Conservation (phyloP, 441 rosid species). For the Arabidopsis hybrid region DNA sequence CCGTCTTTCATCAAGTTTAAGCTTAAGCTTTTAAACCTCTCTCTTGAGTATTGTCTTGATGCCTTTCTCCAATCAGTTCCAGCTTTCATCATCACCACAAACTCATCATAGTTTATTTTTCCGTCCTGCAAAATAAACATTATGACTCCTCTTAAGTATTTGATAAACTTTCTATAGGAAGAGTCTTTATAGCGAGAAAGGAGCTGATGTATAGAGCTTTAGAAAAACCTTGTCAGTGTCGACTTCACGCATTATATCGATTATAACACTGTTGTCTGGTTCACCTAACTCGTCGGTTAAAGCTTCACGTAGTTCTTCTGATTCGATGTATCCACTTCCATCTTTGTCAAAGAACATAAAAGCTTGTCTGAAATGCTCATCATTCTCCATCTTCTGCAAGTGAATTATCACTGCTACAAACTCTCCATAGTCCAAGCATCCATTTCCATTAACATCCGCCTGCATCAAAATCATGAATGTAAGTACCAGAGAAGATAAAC, state of each 20-base stretch:
- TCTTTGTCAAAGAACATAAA: slow-evolving; percentile 92
- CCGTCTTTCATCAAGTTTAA: slow-evolving; percentile 97
- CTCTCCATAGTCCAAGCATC: slow-evolving; percentile 89
- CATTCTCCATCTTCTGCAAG: slow-evolving; percentile 98
- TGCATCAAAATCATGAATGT: slow-evolving; percentile 44
- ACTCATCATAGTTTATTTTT: slow-evolving; percentile 86
- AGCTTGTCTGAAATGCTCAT: slow-evolving; percentile 90
- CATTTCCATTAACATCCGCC: slow-evolving; percentile 98
- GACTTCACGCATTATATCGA: slow-evolving; percentile 93
- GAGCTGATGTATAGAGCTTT: background rate
- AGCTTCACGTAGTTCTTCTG: slow-evolving; percentile 71
- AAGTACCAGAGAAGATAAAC: slow-evolving; percentile 14
- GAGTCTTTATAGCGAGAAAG: background rate
- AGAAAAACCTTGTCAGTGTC: slow-evolving; percentile 91
- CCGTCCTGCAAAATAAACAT: slow-evolving; percentile 66
- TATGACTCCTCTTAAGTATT: background rate
- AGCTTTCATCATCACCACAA: slow-evolving; percentile 97
- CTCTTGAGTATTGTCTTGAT: slow-evolving; percentile 96
- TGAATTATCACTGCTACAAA: slow-evolving; percentile 97
- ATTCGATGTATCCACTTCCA: slow-evolving; percentile 84
- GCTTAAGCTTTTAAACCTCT: slow-evolving; percentile 97
- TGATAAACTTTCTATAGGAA: background rate
- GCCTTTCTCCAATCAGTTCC: slow-evolving; percentile 99
- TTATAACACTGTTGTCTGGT: slow-evolving; percentile 63
- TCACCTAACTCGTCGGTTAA: slow-evolving; percentile 78